Percentiles rank a stretch among this genome's conserved stretches.
Evolutionary conservation across 169 alveolate genomes (phyloP).

Genomic region (Eimeria sp.): DNA sequence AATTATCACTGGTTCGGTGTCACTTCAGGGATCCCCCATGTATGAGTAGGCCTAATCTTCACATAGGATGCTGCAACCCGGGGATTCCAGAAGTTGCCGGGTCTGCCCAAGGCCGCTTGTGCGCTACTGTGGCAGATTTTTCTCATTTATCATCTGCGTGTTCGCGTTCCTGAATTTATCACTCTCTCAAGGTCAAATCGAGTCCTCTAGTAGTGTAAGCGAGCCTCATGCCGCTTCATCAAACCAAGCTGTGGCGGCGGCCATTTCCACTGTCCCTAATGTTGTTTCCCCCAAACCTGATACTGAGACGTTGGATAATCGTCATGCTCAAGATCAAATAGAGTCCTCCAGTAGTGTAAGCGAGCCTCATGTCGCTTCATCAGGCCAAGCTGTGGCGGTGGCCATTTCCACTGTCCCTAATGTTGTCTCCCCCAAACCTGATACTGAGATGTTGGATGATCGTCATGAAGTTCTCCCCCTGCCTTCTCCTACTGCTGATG

Average conservation of each 20-base stretch:
- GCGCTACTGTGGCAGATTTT: slow-evolving; percentile 5
- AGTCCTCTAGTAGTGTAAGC: background rate
- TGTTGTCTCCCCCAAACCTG: background rate
- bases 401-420: slow-evolving; percentile 22
- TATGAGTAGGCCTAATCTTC: background rate
- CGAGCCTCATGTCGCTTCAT: background rate
- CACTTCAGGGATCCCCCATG: slow-evolving; percentile 30
- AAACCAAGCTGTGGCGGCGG: background rate
- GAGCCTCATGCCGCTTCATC: background rate
- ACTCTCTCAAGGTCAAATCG: slow-evolving; percentile 19
- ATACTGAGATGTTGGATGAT: background rate
- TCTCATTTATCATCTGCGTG: slow-evolving; percentile 26
- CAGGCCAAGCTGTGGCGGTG: background rate
- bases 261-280: slow-evolving; percentile 7
- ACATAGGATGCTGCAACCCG: slow-evolving; percentile 60
- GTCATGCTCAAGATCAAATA: slow-evolving; percentile 54
- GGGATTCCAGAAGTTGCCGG: slow-evolving; percentile 13
- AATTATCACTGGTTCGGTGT: background rate
- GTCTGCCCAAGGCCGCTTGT: slow-evolving; percentile 41
- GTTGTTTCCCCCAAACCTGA: background rate
- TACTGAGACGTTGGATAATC: too few species aligned
- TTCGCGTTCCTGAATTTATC: background rate
- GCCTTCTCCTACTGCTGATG: background rate
- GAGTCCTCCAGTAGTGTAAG: slow-evolving; percentile 1
- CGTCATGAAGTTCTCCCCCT: background rate